These are phyloP conservation scores for Stephania yunnanensis DNA, from an alignment of 164 flowering plant genomes.

Conservation along the genomic window DNA sequence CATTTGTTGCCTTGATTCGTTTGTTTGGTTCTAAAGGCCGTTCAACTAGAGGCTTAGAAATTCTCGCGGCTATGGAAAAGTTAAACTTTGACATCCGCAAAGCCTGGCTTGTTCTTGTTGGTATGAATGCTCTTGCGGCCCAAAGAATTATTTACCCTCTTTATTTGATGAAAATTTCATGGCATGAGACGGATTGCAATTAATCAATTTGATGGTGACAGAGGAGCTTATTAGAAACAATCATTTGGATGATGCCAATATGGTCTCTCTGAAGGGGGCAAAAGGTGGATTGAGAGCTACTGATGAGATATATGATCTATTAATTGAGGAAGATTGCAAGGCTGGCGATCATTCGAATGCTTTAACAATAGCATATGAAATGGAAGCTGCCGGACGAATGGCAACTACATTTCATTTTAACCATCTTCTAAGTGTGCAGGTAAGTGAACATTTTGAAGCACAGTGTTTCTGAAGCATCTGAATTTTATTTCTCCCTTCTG, in stretches of 20 bases:
- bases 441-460: conserved; percentile 15
- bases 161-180: background rate
- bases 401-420: conserved; percentile 95
- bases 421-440: conserved; percentile 93
- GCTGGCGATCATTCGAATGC: conserved; percentile 96
- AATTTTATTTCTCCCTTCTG: background rate
- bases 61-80: conserved; percentile 91
- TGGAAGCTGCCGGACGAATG: conserved; percentile 96
- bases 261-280: conserved; percentile 81
- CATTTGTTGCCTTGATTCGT: conserved; percentile 76
- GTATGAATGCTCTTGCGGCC: conserved; percentile 25
- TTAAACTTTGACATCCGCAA: conserved; percentile 73
- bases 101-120: conserved; percentile 90
- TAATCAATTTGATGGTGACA: conserved; percentile 24
- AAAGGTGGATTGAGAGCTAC: conserved; percentile 86
- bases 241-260: conserved; percentile 74
- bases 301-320: conserved; percentile 75
- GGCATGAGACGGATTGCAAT: conserved; percentile 5
- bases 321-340: conserved; percentile 88
- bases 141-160: conserved; percentile 3
- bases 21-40: conserved; percentile 76
- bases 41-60: conserved; percentile 73
- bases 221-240: conserved; percentile 78
- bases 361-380: conserved; percentile 85
- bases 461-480: background rate